Evolutionary conservation across 2,329 filamentous ascomycete species (phyloP), one percentile per base, ranked within the genome.

Genomic region (Remersonia thermophila): DNA sequence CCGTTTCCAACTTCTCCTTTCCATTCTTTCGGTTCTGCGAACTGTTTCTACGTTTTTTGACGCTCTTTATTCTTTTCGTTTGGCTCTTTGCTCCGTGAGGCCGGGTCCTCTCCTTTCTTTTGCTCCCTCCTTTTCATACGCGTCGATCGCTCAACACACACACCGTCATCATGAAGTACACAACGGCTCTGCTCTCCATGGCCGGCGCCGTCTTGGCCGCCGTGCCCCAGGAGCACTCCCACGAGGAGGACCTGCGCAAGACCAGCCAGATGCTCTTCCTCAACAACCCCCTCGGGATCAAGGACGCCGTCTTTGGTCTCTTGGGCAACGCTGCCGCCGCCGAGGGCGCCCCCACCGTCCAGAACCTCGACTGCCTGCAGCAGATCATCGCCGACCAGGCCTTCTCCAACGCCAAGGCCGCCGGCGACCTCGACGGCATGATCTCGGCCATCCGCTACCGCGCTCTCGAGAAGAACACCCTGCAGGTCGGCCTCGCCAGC

Each of bases 401-500:
- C 35, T 75, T 76, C 54, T 73, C 68, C 50, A 74, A 75, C 46
- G 69, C 71, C 29, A 74, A 75, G 51, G 68, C 61, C 0, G 64
- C 64, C 33, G 62, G 60, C 23, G 65, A 75, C 52, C 54, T 74
- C 17, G 56, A 61, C 14, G 67, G 63, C 40, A 65, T 67, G 65
- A 62, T 60, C 17, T 61, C 62, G 47, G 69, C 71, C 14, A 60
- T 77, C 40, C 56, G 71, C 39, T 74, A 61, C 55, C 61, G 65
- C 30, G 61, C 65, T 23, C 54, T 73, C 15, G 75, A 79, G 62
- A 66, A 73, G 38, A 79, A 79, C 58, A 78, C 73, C 17, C 67
- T 59, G 33, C 47, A 51, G 9, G 73, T 79, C 41, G 75, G 74
- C 33, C 55, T 63, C 30, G 66, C 63, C n/a, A 75, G 69, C 32